Percentiles rank a stretch among this genome's conserved stretches.
Evolutionary conservation across 805 yeast species (phyloP).

Genomic region (Tetrapisispora taiwanensis): DNA sequence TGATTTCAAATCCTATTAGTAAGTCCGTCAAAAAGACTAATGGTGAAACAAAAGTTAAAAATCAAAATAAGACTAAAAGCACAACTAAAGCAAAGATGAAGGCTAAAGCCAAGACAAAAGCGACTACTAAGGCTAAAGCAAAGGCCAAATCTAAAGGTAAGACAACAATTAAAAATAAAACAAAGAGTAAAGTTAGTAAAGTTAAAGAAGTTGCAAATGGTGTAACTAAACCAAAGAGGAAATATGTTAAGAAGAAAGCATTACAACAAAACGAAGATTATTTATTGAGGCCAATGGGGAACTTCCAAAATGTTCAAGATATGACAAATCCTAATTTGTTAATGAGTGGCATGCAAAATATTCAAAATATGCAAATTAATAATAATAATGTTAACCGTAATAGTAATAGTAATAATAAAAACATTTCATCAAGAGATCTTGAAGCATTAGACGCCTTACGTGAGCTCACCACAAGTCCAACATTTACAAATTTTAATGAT

Average conservation of each 20-base stretch:
- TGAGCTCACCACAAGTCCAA: constrained; percentile 19
- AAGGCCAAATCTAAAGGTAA: neutral
- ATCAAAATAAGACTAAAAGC: neutral
- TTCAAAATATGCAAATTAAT: too few species aligned
- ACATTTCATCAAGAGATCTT: constrained; percentile 11
- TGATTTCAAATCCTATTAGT: too few species aligned
- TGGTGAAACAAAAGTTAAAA: neutral
- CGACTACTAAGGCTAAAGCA: neutral
- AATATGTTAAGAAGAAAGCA: neutral
- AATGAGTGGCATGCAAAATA: neutral
- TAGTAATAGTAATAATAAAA: neutral
- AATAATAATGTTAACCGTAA: neutral
- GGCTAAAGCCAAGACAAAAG: neutral
- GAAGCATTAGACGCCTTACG: constrained; percentile 23
- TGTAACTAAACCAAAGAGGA: neutral
- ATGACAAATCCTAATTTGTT: neutral
- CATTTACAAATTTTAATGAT: constrained; percentile 2
- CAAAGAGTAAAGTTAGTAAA: too few species aligned
- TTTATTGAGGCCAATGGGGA: neutral
- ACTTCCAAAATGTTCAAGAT: neutral
- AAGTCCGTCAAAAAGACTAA: neutral
- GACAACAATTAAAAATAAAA: neutral
- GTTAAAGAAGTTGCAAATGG: neutral
- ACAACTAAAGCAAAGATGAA: too few species aligned
- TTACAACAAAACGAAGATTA: neutral